Percentiles rank a stretch among this genome's conserved stretches.
Evolutionary conservation across 768 basidiomycete genomes (phyloP).

Genomic region (Rhizopogon vulgaris): DNA sequence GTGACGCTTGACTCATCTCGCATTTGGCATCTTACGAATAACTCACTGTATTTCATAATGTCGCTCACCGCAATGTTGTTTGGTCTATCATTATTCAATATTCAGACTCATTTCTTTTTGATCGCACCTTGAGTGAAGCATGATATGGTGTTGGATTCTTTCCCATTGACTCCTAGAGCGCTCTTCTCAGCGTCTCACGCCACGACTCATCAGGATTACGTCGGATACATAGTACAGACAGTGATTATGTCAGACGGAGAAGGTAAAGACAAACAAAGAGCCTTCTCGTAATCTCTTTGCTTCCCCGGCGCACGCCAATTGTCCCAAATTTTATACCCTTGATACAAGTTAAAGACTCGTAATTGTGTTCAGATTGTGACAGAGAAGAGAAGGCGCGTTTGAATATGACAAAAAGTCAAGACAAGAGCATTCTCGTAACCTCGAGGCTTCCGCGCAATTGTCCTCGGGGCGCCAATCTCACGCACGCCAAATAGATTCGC

Average conservation of each 20-base stretch:
- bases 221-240: not conserved
- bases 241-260: not conserved
- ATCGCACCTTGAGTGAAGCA: not conserved
- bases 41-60: constrained; percentile 7
- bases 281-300: not conserved
- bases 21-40: constrained; percentile 1
- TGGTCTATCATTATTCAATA: constrained; percentile 11
- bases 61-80: not conserved
- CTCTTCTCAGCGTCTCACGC: not conserved
- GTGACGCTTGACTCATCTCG: constrained; percentile 3
- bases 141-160: not conserved
- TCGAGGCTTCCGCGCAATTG: constrained; percentile 5
- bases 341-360: no score
- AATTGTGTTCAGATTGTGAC: not conserved
- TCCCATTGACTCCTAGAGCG: not conserved
- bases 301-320: not conserved
- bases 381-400: not conserved
- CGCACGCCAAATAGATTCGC: not conserved
- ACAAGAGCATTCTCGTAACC: not conserved
- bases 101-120: constrained; percentile 2
- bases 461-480: constrained; percentile 2
- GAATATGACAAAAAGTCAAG: not conserved
- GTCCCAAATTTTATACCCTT: not conserved
- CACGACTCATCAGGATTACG: not conserved
- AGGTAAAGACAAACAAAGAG: not conserved